Evolutionary conservation across 2,329 filamentous ascomycete species (phyloP).

Genomic region (Hyphodiscus sp.): DNA sequence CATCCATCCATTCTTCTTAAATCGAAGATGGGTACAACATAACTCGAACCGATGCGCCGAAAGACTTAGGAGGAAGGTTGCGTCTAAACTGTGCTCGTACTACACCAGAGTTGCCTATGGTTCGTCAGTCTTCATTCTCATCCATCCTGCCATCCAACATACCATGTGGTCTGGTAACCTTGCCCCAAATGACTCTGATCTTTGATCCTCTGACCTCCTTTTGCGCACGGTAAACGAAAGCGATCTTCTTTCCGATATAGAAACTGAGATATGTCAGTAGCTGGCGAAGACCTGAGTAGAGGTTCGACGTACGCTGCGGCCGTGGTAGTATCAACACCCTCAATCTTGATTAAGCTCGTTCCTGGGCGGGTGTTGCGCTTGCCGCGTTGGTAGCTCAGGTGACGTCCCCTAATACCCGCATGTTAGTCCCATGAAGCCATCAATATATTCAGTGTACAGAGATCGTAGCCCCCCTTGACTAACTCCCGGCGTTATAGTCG

Average conservation of each 20-base stretch:
- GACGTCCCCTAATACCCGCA: slow-evolving; percentile 69
- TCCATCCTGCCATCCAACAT: slow-evolving; percentile 33
- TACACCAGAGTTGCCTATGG: slow-evolving; percentile 81
- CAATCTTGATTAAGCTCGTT: slow-evolving; percentile 95
- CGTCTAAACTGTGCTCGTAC: slow-evolving; percentile 95
- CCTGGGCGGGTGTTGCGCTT: slow-evolving; percentile 87
- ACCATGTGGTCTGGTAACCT: slow-evolving; percentile 94
- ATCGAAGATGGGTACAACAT: slow-evolving; percentile 98
- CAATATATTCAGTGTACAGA: neutral
- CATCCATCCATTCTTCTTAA: slow-evolving; percentile 50
- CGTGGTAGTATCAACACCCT: slow-evolving; percentile 88
- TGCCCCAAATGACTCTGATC: slow-evolving; percentile 99
- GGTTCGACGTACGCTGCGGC: slow-evolving; percentile 67
- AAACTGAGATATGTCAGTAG: slow-evolving; percentile 45
- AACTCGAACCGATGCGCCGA: slow-evolving; percentile 91
- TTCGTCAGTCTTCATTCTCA: slow-evolving; percentile 9
- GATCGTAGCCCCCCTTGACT: neutral
- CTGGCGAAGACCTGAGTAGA: neutral
- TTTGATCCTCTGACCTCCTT: slow-evolving; percentile 95
- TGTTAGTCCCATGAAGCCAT: slow-evolving; percentile 1
- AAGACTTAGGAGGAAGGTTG: slow-evolving; percentile 94
- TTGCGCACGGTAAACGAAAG: slow-evolving; percentile 95
- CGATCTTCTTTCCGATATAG: slow-evolving; percentile 98
- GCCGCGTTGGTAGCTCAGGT: slow-evolving; percentile 95
- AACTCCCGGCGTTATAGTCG: neutral